Evolutionary conservation across 306 rosid species (phyloP).

Genomic region (Dryas octopetala): DNA sequence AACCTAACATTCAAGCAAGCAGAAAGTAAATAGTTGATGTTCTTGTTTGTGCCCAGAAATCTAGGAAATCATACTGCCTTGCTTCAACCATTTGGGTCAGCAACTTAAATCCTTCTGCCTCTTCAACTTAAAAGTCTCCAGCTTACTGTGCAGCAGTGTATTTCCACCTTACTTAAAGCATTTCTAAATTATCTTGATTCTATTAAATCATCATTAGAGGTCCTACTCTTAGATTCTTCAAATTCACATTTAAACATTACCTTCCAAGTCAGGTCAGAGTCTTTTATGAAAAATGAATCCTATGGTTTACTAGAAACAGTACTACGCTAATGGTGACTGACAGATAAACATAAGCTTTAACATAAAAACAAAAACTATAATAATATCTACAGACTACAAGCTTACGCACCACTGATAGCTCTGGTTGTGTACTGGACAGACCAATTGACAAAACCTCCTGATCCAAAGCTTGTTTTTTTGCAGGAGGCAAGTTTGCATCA

Average conservation of each 20-base stretch:
- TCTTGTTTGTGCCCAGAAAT: not conserved
- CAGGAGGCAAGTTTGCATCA: slow-evolving; percentile 55
- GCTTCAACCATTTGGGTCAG: not conserved
- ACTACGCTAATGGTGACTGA: not conserved
- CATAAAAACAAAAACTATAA: not conserved
- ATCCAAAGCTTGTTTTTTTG: slow-evolving; percentile 76
- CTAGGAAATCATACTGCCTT: not conserved
- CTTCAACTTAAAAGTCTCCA: not conserved
- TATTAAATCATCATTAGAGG: not conserved
- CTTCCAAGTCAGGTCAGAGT: not conserved
- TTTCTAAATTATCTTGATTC: not conserved
- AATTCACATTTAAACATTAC: not conserved
- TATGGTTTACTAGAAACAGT: not conserved
- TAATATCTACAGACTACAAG: slow-evolving; percentile 7
- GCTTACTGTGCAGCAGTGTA: not conserved
- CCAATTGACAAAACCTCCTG: slow-evolving; percentile 43
- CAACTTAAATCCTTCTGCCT: not conserved
- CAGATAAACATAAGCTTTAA: not conserved
- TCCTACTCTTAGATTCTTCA: not conserved
- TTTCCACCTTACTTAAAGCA: not conserved
- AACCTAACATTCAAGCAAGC: not conserved
- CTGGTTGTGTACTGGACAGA: slow-evolving; percentile 43
- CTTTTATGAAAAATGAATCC: not conserved
- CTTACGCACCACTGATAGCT: slow-evolving; percentile 62
- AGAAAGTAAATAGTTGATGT: not conserved